Base-by-base conservation (phyloP, 2,329 filamentous ascomycete genomes). In the Acrodontium crateriforme region DNA sequence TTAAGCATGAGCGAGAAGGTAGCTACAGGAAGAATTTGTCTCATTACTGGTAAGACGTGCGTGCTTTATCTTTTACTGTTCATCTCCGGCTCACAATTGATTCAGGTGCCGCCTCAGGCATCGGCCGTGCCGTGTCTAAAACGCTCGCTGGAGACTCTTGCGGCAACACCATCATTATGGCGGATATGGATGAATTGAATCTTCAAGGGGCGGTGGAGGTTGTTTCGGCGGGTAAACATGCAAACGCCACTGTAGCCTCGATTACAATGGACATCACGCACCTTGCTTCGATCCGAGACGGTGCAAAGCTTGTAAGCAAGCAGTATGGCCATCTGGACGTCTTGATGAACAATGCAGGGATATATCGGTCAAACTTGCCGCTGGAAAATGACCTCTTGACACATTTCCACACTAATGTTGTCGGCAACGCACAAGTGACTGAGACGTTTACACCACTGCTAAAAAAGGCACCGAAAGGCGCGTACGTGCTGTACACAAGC, bases 321-420 rank as follows among this genome's bases (percentile, higher is more conserved):
- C 31, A 36, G 0, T 55, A 55, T 29, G 36, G 39, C 10, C 33
- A 47, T 38, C 41, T 65, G 6, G 62, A 67, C 31, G 44, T 67
- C 18, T 45, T 67, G 1, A 42, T 64, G 34, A 63, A 66, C 43
- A 65, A 65, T 32, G 61, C 62, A 0, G 62, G 59, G 1, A 38
- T 45, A n/a, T 10, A 10, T 10, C 10, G n/a, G 10, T n/a, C 20
- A 10, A 12, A 22, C 13, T 12, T 12, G 8, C 10, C n/a, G 5
- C 20, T 22, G 5, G 20, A 22, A 12, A 4, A n/a, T 12, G 10
- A 64, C 27, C 55, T 54, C 0, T 35, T 56, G 34, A 58, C 52
- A 26, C 58, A 63, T 32, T 54, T 61, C 24, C 49, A 51, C 7
- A 52, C 56, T 21, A 65, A 65, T 32, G 38, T 64, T 8, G 42